Evolutionary conservation across 1,284 basidiomycete genomes (phyloP).

Genomic region (Melampsora larici-populina): DNA sequence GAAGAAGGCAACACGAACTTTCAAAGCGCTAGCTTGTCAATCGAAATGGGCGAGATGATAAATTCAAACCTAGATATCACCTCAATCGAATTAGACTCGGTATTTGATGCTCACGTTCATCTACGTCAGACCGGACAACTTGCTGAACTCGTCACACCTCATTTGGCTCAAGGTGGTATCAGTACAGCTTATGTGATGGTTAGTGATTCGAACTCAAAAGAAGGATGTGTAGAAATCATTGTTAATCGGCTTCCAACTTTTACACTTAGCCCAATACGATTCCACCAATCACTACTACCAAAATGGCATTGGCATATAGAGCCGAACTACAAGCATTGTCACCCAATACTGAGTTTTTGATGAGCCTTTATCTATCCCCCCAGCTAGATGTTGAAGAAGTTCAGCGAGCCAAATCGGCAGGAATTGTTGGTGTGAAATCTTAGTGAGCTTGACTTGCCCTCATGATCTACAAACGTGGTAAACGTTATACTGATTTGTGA

Average conservation of each 20-base stretch:
- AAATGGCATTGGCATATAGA: conserved; percentile 78
- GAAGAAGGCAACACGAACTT: too few relatives aligned
- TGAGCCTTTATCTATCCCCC: conserved; percentile 92
- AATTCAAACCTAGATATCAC: too few relatives aligned
- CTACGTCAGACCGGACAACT: conserved; percentile 82
- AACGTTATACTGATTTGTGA: neutral
- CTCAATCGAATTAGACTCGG: too few relatives aligned
- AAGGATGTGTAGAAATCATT: neutral
- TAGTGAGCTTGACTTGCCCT: conserved; percentile 24
- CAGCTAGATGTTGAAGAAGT: conserved; percentile 88
- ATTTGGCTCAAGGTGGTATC: conserved; percentile 86
- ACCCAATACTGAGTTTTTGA: conserved; percentile 77
- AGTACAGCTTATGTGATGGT: conserved; percentile 89
- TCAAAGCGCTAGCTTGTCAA: too few relatives aligned
- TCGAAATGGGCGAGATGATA: too few relatives aligned
- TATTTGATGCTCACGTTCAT: conserved; percentile 80
- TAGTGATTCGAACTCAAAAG: neutral
- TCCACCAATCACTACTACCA: conserved; percentile 83
- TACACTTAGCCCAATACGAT: conserved; percentile 70
- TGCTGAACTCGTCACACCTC: conserved; percentile 74
- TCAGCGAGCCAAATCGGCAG: conserved; percentile 74
- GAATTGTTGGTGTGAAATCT: conserved; percentile 60
- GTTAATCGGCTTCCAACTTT: neutral
- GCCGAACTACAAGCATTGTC: conserved; percentile 71
- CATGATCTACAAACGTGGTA: neutral